Evolutionary conservation across 495 filamentous ascomycete species (phyloP).

Genomic region (Gamarada debralockiae): DNA sequence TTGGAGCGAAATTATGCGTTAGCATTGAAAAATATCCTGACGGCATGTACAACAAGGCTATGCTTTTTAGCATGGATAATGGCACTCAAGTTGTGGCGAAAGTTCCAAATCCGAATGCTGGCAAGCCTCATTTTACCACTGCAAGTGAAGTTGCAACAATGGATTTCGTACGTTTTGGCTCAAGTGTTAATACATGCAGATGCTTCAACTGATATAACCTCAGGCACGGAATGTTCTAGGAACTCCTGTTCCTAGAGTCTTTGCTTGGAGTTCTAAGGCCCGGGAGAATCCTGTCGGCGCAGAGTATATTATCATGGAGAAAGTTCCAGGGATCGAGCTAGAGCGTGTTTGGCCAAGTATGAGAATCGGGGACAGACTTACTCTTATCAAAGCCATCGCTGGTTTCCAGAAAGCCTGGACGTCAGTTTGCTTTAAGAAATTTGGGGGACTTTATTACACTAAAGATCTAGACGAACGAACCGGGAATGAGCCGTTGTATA

Average conservation of each 20-base stretch:
- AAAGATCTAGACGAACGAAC: slow-evolving; percentile 14
- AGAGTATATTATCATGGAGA: slow-evolving; percentile 38
- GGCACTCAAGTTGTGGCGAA: slow-evolving; percentile 34
- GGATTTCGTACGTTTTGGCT: slow-evolving; percentile 33
- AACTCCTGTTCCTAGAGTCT: slow-evolving; percentile 29
- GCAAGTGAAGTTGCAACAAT: slow-evolving; percentile 40
- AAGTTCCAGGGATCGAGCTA: slow-evolving; percentile 22
- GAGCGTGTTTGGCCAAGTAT: slow-evolving; percentile 24
- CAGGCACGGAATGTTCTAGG: slow-evolving; percentile 41
- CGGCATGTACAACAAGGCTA: slow-evolving; percentile 38
- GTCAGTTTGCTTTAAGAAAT: slow-evolving; percentile 22
- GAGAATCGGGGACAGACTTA: slow-evolving; percentile 16
- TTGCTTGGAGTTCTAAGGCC: slow-evolving; percentile 26
- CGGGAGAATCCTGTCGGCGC: slow-evolving; percentile 28
- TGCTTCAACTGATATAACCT: not conserved
- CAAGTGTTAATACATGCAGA: not conserved
- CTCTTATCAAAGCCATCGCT: slow-evolving; percentile 28
- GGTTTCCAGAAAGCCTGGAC: slow-evolving; percentile 27
- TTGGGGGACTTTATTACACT: slow-evolving; percentile 28
- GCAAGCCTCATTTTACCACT: slow-evolving; percentile 32
- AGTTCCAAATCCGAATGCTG: slow-evolving; percentile 36
- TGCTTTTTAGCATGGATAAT: slow-evolving; percentile 38
- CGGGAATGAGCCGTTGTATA: slow-evolving; percentile 17
- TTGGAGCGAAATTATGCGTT: slow-evolving; percentile 31
- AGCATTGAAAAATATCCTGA: slow-evolving; percentile 31